Evolutionary conservation across 129 eudicot genomes (phyloP).

Genomic region (Helianthus tuberosus): DNA sequence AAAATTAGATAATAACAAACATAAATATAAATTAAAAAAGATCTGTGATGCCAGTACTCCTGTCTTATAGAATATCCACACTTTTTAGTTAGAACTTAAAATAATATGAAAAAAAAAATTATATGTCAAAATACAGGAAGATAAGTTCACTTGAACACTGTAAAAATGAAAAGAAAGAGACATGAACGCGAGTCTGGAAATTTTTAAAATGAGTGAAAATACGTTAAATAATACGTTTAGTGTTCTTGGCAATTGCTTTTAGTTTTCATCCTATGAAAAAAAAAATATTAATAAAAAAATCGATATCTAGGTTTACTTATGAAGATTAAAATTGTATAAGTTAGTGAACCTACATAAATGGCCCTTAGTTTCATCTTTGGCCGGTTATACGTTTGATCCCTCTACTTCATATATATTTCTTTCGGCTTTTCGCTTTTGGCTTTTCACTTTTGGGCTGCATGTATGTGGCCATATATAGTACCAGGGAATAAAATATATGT

Average conservation of each 20-base stretch:
- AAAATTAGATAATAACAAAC: not conserved
- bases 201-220: not conserved
- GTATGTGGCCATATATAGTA: constrained; percentile 23
- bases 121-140: too few species aligned
- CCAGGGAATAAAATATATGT: constrained; percentile 8
- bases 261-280: not conserved
- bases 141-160: not conserved
- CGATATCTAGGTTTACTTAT: not conserved
- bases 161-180: constrained; percentile 1
- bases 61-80: too few species aligned
- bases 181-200: constrained; percentile 1
- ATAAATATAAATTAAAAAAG: not conserved
- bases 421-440: too few species aligned
- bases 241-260: constrained; percentile 13
- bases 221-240: not conserved
- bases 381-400: constrained; percentile 15
- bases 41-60: too few species aligned
- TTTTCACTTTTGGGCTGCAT: constrained; percentile 8
- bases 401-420: constrained; percentile 3
- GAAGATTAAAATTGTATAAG: constrained; percentile 12
- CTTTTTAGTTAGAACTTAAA: too few species aligned
- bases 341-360: constrained; percentile 27
- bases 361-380: constrained; percentile 27
- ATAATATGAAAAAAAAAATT: too few species aligned
- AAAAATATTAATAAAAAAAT: not conserved